phyloP scores from a whole-genome alignment of 352 stramenopile genomes.

The Pseudoperonospora humuli region DNA sequence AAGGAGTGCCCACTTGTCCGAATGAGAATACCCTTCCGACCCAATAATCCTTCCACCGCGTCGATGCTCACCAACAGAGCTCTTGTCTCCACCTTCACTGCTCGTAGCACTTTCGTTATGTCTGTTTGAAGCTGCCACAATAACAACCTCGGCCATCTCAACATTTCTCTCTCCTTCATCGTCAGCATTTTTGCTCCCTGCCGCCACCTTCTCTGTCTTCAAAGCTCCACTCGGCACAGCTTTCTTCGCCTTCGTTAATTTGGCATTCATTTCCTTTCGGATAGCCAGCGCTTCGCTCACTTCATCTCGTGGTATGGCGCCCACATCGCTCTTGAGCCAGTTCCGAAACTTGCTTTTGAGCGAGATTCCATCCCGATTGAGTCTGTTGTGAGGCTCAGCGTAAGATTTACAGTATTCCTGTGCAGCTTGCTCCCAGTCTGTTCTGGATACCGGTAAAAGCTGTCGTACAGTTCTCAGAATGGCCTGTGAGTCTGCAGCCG shows the following conservation, averaged over 20 bases:
- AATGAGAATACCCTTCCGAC: constrained; percentile 26
- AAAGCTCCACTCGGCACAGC: not conserved
- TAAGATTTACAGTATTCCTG: constrained; percentile 23
- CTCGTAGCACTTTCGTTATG: constrained; percentile 2
- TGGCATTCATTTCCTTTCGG: constrained; percentile 17
- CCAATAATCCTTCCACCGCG: constrained; percentile 19
- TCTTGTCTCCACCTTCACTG: constrained; percentile 7
- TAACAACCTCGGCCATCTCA: not conserved
- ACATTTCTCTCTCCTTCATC: constrained; percentile 1
- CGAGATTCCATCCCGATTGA: constrained; percentile 18
- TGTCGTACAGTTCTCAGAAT: constrained; percentile 14
- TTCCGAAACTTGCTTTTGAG: constrained; percentile 28
- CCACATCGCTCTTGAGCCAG: constrained; percentile 15
- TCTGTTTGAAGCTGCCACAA: not conserved
- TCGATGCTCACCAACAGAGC: constrained; percentile 1
- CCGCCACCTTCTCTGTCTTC: not conserved
- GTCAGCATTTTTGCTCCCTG: not conserved
- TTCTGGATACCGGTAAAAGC: constrained; percentile 10
- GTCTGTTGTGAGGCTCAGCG: constrained; percentile 11
- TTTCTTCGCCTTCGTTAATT: constrained; percentile 4
- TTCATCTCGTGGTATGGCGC: constrained; percentile 5
- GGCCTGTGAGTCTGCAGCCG: constrained; percentile 8
- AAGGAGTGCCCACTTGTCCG: constrained; percentile 20
- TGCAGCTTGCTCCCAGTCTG: constrained; percentile 19
- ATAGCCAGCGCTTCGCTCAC: constrained; percentile 12